These are phyloP conservation scores for Solanum microdontum DNA, from an alignment of 257 asterid species.

Conservation along the genomic window DNA sequence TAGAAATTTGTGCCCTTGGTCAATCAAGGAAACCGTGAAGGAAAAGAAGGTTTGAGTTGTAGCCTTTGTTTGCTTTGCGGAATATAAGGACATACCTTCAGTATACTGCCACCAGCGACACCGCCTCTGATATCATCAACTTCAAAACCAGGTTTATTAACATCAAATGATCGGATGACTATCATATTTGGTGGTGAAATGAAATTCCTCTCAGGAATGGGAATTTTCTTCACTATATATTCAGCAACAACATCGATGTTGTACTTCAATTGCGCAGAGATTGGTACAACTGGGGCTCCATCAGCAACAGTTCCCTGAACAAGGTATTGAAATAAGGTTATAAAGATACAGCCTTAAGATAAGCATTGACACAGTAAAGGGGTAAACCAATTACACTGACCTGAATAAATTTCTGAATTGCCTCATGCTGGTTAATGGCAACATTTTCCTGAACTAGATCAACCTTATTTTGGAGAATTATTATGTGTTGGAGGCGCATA, in stretches of 20 bases:
- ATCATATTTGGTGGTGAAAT: conserved; percentile 93
- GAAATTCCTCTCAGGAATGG: conserved; percentile 83
- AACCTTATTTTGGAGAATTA: conserved; percentile 93
- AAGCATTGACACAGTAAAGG: background rate
- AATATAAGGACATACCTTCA: conserved; percentile 44
- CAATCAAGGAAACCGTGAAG: background rate
- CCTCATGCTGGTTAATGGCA: conserved; percentile 97
- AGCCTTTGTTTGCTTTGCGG: background rate
- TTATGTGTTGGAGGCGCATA: conserved; percentile 88
- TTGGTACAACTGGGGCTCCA: conserved; percentile 86
- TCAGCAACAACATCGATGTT: conserved; percentile 94
- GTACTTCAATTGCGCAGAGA: conserved; percentile 93
- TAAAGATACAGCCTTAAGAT: background rate
- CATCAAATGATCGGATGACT: conserved; percentile 94
- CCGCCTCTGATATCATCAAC: conserved; percentile 96
- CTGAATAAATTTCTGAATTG: conserved; percentile 86
- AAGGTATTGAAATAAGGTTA: background rate
- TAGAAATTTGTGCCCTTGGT: background rate
- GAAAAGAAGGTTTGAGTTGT: background rate
- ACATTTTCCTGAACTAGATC: conserved; percentile 96
- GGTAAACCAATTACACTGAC: conserved; percentile 17
- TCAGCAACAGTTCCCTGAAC: conserved; percentile 92
- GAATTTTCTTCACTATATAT: conserved; percentile 78
- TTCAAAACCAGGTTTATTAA: conserved; percentile 95
- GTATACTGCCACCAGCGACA: conserved; percentile 98